Percentiles rank a stretch among this genome's conserved stretches.
Evolutionary conservation across 2,329 filamentous ascomycete genomes (phyloP).

Genomic region (Colletotrichum godetiae): DNA sequence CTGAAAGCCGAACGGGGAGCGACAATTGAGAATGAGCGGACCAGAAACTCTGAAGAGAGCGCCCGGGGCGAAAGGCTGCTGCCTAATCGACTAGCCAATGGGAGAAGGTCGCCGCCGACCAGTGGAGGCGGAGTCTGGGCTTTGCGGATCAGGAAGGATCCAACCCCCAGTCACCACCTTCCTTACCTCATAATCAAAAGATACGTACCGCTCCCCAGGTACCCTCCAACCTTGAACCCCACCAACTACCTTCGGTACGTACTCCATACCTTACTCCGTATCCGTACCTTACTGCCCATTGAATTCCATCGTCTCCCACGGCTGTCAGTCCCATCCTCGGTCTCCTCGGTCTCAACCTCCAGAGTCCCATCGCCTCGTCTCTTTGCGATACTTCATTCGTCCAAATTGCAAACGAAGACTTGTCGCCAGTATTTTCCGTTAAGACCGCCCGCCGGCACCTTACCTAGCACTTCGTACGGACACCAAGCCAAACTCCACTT

Average conservation of each 20-base stretch:
- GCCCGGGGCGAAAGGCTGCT: conserved; percentile 45
- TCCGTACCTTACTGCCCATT: too few species aligned
- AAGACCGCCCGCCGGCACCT: not conserved
- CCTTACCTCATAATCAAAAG: not conserved
- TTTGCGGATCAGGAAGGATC: conserved; percentile 32
- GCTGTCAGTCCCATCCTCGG: not conserved
- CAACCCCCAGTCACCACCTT: conserved; percentile 11
- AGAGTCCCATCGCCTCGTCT: not conserved
- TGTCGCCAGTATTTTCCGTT: not conserved
- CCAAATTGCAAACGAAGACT: not conserved
- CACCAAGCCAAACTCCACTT: not conserved
- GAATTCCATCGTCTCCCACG: not conserved
- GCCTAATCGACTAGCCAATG: conserved; percentile 42
- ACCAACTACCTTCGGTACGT: too few species aligned
- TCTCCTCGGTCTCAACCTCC: not conserved
- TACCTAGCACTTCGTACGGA: too few species aligned
- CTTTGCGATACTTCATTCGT: not conserved
- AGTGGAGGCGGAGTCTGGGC: conserved; percentile 43
- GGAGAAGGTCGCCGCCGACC: conserved; percentile 35
- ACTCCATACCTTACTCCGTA: not conserved
- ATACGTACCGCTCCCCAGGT: not conserved
- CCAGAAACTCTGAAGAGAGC: conserved; percentile 19
- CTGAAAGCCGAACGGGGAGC: not conserved
- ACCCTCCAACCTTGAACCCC: too few species aligned
- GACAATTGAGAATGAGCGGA: conserved; percentile 26